These are phyloP conservation scores for Zygotorulaspora florentina DNA, from an alignment of 805 yeast genomes.

Conservation along the genomic window DNA sequence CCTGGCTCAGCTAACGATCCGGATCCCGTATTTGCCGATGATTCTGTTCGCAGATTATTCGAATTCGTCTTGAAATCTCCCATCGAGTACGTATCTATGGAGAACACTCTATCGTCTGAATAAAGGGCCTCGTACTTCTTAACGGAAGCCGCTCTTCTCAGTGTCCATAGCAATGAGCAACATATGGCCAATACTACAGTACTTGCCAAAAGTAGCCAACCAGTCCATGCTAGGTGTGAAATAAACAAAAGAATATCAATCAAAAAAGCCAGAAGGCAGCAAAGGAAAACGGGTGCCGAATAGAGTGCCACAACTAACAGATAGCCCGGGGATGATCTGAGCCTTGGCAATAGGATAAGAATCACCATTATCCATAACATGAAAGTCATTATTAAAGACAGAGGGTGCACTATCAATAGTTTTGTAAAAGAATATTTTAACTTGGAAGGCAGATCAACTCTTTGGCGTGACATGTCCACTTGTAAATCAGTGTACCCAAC, in stretches of 20 bases:
- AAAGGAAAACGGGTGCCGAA: conserved; percentile 64
- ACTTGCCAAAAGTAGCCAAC: conserved; percentile 77
- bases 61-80: conserved; percentile 1
- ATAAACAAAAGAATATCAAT: conserved; percentile 78
- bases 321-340: conserved; percentile 38
- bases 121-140: conserved; percentile 21
- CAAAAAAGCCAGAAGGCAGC: conserved; percentile 67
- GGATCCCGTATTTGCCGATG: neutral
- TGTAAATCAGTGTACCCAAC: conserved; percentile 21
- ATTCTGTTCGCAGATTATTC: neutral
- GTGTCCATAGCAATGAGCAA: conserved; percentile 63
- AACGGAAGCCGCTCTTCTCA: conserved; percentile 58
- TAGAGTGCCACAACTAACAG: conserved; percentile 52
- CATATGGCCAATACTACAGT: conserved; percentile 60
- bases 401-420: conserved; percentile 62
- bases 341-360: conserved; percentile 38
- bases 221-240: conserved; percentile 72
- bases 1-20: conserved; percentile 6
- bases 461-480: conserved; percentile 35
- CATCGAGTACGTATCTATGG: conserved; percentile 16
- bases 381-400: conserved; percentile 53
- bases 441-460: conserved; percentile 52
- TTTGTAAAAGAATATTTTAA: conserved; percentile 57
- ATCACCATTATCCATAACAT: conserved; percentile 42
- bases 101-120: conserved; percentile 5